Evolutionary conservation across 106 monocot genomes (phyloP).

Genomic region (Amphibolis antarctica): DNA sequence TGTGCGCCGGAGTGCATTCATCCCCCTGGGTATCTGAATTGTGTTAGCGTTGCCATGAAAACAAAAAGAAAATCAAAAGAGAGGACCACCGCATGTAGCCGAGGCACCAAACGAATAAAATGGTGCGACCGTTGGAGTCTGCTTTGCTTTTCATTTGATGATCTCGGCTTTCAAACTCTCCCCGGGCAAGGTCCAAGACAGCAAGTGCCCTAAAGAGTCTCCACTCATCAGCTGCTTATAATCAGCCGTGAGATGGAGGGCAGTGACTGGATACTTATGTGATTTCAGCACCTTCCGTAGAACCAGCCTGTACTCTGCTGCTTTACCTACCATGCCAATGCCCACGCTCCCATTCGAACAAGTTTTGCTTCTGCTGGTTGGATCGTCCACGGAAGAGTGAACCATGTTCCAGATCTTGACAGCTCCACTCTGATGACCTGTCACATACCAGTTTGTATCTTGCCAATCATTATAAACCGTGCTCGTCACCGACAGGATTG

Average conservation of each 20-base stretch:
- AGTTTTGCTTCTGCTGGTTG: conserved; percentile 17
- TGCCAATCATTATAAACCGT: conserved; percentile 65
- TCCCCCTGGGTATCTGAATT: not conserved
- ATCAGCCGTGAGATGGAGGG: conserved; percentile 59
- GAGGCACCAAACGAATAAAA: not conserved
- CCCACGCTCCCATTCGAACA: conserved; percentile 14
- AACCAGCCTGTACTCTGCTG: conserved; percentile 54
- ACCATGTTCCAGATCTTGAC: conserved; percentile 99
- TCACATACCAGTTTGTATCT: conserved; percentile 87
- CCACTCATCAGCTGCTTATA: conserved; percentile 82
- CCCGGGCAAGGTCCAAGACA: conserved; percentile 82
- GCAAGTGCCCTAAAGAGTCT: conserved; percentile 51
- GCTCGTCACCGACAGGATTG: conserved; percentile 57
- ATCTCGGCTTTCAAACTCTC: conserved; percentile 44
- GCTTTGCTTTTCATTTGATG: no score
- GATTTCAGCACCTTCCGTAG: conserved; percentile 70
- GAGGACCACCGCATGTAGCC: no score
- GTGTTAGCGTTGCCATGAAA: not conserved
- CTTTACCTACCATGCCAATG: conserved; percentile 18
- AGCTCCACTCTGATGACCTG: conserved; percentile 93
- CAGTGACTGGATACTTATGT: conserved; percentile 82
- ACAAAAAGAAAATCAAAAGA: no score
- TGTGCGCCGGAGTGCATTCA: not conserved
- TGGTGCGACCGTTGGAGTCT: no score
- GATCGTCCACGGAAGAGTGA: conserved; percentile 38